A percentile compares a stretch with the other conserved stretches of the same genome.
Evolutionary conservation across 805 yeast species (phyloP).

Genomic region (Myxozyma lipomycoides): DNA sequence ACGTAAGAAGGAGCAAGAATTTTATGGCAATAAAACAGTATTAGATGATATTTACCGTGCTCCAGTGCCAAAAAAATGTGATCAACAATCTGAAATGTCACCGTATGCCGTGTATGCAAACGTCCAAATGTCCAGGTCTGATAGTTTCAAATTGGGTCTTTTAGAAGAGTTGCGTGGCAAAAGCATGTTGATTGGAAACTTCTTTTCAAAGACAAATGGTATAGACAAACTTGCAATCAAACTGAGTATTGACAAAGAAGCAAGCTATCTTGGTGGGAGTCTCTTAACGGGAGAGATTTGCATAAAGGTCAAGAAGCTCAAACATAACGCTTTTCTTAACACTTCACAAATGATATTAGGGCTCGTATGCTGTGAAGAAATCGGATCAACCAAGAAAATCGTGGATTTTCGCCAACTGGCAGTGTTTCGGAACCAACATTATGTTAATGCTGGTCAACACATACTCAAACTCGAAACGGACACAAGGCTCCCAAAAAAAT

Average conservation of each 20-base stretch:
- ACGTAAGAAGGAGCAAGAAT: no score
- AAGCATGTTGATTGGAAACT: no score
- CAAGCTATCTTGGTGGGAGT: conserved; percentile 5
- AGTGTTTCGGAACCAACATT: neutral
- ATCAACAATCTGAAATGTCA: no score
- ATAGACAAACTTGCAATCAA: neutral
- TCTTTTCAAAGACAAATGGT: no score
- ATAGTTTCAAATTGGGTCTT: no score
- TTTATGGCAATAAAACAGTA: no score
- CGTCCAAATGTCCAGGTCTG: no score
- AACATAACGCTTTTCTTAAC: neutral
- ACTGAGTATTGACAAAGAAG: conserved; percentile 3
- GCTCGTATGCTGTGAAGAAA: conserved; percentile 1
- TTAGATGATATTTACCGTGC: no score
- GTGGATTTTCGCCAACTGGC: neutral
- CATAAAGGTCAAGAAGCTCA: conserved; percentile 1
- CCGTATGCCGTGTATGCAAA: no score
- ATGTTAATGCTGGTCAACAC: neutral
- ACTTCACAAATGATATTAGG: neutral
- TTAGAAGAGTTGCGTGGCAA: no score
- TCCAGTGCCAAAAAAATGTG: no score
- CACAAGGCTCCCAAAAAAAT: neutral
- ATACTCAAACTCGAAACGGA: neutral
- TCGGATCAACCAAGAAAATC: conserved; percentile 2
- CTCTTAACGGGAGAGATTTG: neutral